Evolutionary conservation across 345 rosid genomes (phyloP).

Genomic region (Brassica incana): DNA sequence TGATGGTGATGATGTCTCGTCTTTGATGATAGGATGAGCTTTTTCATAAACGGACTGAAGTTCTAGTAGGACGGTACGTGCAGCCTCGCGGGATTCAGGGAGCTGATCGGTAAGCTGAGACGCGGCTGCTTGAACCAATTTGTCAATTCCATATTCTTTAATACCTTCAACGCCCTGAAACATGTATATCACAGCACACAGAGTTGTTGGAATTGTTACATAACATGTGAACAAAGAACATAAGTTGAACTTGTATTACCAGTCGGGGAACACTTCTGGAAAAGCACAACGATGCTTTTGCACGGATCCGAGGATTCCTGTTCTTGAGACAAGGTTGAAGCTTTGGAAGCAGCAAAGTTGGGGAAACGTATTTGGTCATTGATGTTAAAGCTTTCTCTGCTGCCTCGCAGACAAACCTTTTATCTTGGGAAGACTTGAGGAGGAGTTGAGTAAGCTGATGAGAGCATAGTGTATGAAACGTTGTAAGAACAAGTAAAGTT

Average conservation of each 20-base stretch:
- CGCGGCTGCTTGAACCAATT: constrained; percentile 75
- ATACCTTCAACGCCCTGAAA: constrained; percentile 86
- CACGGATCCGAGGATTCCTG: constrained; percentile 87
- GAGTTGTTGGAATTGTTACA: background rate
- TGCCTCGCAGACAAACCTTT: constrained; percentile 93
- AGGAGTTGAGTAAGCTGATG: constrained; percentile 89
- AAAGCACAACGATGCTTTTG: constrained; percentile 88
- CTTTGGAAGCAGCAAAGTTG: constrained; percentile 66
- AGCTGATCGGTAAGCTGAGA: constrained; percentile 93
- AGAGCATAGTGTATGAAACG: constrained; percentile 2
- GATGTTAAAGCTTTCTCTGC: constrained; percentile 81
- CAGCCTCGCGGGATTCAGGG: constrained; percentile 95
- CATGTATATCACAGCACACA: background rate
- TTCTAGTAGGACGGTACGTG: constrained; percentile 77
- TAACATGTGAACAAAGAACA: background rate
- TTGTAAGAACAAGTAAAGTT: background rate
- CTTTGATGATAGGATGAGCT: constrained; percentile 37
- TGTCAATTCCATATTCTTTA: constrained; percentile 75
- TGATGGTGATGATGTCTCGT: constrained; percentile 24
- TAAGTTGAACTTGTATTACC: constrained; percentile 50
- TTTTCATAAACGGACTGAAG: constrained; percentile 73
- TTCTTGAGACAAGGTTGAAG: constrained; percentile 80
- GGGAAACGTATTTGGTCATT: constrained; percentile 72
- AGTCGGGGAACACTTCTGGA: constrained; percentile 73
- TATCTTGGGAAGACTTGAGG: constrained; percentile 94